Evolutionary conservation across 2,329 filamentous ascomycete species (phyloP).

Genomic region (Lanzia echinophila): DNA sequence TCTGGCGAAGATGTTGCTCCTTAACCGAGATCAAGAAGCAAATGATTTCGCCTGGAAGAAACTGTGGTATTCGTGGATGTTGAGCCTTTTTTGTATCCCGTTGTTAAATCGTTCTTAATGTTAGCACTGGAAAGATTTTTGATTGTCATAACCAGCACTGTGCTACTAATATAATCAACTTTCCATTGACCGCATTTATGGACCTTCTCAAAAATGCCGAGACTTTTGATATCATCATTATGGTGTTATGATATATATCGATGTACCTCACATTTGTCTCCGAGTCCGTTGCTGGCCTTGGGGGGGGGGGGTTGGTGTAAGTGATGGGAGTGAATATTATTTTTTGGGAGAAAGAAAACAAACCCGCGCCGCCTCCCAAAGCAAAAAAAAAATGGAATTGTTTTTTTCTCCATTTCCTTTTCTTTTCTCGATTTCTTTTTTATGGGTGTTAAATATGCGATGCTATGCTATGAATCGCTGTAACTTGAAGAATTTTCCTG

Average conservation of each 20-base stretch:
- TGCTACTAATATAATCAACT: background rate
- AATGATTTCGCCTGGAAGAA: background rate
- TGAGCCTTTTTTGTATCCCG: background rate
- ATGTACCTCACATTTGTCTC: conserved; percentile 99
- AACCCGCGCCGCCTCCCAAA: no score
- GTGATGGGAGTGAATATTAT: no score
- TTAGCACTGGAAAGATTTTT: background rate
- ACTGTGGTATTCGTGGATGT: background rate
- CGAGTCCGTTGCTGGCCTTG: no score
- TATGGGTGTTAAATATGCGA: no score
- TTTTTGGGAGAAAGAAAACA: no score
- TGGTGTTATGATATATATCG: conserved; percentile 89
- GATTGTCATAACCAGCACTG: background rate
- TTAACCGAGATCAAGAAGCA: background rate
- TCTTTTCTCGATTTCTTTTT: no score
- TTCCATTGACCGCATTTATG: no score
- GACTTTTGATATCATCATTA: conserved; percentile 93
- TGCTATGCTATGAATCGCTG: no score
- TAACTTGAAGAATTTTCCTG: no score
- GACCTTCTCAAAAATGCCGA: conserved; percentile 70
- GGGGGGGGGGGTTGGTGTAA: no score
- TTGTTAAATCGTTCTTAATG: background rate
- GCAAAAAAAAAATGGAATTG: no score
- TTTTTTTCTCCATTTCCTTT: no score
- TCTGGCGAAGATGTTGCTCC: background rate